Percentiles rank a stretch among this genome's conserved stretches.
Evolutionary conservation across 306 rosid species (phyloP).

Genomic region (Cucumis melo): DNA sequence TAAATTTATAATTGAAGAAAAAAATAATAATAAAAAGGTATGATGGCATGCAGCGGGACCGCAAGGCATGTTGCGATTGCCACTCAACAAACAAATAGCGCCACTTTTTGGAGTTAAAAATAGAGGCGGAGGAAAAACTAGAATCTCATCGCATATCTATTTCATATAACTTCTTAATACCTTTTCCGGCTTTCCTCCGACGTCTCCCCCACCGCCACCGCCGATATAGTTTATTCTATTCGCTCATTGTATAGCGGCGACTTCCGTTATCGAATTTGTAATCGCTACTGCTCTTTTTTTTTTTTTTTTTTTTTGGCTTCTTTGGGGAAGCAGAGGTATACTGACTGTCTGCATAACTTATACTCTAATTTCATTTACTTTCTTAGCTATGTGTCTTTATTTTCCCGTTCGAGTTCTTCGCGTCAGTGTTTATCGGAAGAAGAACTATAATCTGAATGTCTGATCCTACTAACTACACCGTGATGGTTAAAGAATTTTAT

Average conservation of each 20-base stretch:
- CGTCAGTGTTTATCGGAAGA: not conserved
- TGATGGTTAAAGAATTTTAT: not conserved
- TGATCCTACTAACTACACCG: not conserved
- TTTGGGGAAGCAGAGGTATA: not conserved
- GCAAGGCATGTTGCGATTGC: not conserved
- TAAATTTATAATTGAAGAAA: too few relatives aligned
- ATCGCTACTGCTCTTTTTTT: not conserved
- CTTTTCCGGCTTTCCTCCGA: not conserved
- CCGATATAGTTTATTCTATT: not conserved
- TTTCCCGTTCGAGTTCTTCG: not conserved
- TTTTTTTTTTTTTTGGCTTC: not conserved
- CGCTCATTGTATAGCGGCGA: not conserved
- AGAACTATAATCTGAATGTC: not conserved
- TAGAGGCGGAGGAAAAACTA: not conserved
- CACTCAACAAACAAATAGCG: not conserved
- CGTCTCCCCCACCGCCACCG: not conserved
- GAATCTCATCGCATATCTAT: not conserved
- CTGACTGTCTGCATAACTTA: not conserved
- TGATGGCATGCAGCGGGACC: not conserved
- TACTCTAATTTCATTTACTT: not conserved
- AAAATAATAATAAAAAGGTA: too few relatives aligned
- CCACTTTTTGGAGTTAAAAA: not conserved
- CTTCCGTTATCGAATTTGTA: not conserved
- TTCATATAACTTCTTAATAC: not conserved
- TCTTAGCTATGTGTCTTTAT: too few relatives aligned